phyloP scores from a whole-genome alignment of 192 early-diverging fungal species.

The Podila minutissima region DNA sequence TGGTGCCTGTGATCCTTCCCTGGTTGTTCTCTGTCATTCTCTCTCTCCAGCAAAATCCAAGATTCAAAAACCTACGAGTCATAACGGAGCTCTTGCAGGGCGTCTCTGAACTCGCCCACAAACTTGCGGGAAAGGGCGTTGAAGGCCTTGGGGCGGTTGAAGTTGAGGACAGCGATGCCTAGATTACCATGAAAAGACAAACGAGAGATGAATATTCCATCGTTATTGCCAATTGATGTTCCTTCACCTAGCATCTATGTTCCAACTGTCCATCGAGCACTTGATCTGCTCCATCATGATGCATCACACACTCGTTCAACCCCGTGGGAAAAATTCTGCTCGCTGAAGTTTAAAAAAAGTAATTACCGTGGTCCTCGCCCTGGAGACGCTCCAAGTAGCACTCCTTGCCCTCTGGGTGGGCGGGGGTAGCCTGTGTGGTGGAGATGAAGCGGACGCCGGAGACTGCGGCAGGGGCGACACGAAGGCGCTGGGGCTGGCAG shows the following conservation, averaged over 20 bases:
- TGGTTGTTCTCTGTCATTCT: not conserved
- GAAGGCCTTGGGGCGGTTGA: slow-evolving; percentile 86
- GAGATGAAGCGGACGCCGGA: slow-evolving; percentile 34
- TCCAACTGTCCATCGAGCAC: no score
- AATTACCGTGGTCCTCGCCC: slow-evolving; percentile 39
- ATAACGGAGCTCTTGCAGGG: slow-evolving; percentile 71
- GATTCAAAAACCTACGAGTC: slow-evolving; percentile 58
- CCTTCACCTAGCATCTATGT: no score
- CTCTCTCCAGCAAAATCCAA: not conserved
- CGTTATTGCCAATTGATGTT: no score
- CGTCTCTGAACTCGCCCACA: slow-evolving; percentile 72
- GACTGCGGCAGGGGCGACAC: not conserved
- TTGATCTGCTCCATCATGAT: no score
- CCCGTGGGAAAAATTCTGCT: slow-evolving; percentile 45
- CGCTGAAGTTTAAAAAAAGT: not conserved
- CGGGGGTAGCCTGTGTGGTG: slow-evolving; percentile 14
- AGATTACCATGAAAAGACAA: not conserved
- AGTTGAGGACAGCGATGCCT: slow-evolving; percentile 84
- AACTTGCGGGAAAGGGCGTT: slow-evolving; percentile 91
- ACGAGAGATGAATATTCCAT: not conserved
- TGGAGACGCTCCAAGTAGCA: slow-evolving; percentile 54
- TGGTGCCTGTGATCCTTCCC: not conserved
- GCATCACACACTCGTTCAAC: not conserved
- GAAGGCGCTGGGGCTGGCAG: slow-evolving; percentile 32
- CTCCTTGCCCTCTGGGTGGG: slow-evolving; percentile 46